Evolutionary conservation across 73 alveolate genomes (phyloP).

Genomic region (Paramecium sonneborni): DNA sequence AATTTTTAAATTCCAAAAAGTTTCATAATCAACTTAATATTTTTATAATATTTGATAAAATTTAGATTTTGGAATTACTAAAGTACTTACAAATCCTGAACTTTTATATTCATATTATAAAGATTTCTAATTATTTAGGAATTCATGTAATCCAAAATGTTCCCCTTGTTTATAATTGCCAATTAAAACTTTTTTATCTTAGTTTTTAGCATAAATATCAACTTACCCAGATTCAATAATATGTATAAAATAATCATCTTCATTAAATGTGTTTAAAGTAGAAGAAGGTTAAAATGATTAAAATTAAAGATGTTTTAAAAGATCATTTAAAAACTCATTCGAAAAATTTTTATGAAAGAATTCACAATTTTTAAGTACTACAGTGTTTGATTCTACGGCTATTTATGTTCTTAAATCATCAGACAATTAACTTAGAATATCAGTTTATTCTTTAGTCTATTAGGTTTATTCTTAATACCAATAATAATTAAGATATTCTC

Average conservation of each 20-base stretch:
- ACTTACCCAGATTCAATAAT: conserved; percentile 23
- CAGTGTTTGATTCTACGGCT: background rate
- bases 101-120: background rate
- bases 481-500: conserved; percentile 45
- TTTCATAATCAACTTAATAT: conserved; percentile 16
- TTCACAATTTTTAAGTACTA: background rate
- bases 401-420: background rate
- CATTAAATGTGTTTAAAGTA: background rate
- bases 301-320: background rate
- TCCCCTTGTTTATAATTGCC: background rate
- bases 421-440: background rate
- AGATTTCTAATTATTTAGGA: background rate
- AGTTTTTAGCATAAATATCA: background rate
- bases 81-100: conserved; percentile 25
- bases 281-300: conserved; percentile 5
- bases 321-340: background rate
- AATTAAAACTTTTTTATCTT: background rate
- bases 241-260: background rate
- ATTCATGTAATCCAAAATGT: conserved; percentile 31
- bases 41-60: background rate
- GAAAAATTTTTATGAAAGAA: background rate
- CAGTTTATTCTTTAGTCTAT: conserved; percentile 33
- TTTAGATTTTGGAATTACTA: conserved; percentile 1
- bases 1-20: background rate
- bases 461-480: background rate